Conservation (phyloP, 1,139 yeast species). For the Diutina siamensis region DNA sequence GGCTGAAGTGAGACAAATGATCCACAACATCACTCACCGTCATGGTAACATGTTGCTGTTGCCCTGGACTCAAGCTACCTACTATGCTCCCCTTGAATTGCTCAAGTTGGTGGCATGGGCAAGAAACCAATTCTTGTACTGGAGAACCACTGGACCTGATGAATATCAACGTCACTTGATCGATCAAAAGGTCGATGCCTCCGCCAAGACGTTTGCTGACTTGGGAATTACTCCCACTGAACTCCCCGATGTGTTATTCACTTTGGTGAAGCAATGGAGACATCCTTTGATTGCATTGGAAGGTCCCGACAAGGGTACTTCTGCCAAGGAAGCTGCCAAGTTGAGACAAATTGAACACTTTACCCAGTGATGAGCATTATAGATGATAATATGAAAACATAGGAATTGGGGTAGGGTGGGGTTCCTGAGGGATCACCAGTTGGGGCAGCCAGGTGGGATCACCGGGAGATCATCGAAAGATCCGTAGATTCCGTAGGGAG, state of each 20-base stretch:
- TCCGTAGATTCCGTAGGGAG: too few relatives aligned
- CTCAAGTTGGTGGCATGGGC: constrained; percentile 36
- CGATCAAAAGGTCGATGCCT: constrained; percentile 51
- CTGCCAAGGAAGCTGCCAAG: constrained; percentile 2
- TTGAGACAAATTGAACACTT: constrained; percentile 5
- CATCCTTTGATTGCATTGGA: constrained; percentile 13
- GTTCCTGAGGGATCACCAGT: too few relatives aligned
- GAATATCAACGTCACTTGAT: constrained; percentile 67
- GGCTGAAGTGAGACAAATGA: constrained; percentile 57
- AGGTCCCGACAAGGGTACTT: constrained; percentile 3
- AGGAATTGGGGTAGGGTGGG: neutral
- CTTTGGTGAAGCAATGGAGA: constrained; percentile 52
- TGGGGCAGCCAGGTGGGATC: too few relatives aligned
- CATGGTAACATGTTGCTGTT: constrained; percentile 45
- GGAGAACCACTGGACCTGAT: constrained; percentile 64
- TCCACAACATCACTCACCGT: constrained; percentile 53
- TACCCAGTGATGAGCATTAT: constrained; percentile 1
- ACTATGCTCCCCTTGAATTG: constrained; percentile 24
- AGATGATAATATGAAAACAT: neutral
- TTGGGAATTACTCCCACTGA: constrained; percentile 59
- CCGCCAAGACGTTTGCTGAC: constrained; percentile 57
- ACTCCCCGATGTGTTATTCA: constrained; percentile 59
- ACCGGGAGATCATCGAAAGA: too few relatives aligned
- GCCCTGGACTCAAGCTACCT: constrained; percentile 43
- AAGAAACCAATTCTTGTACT: constrained; percentile 44